phyloP scores from a whole-genome alignment of 768 basidiomycete species.

The Butyriboletus loyo region DNA sequence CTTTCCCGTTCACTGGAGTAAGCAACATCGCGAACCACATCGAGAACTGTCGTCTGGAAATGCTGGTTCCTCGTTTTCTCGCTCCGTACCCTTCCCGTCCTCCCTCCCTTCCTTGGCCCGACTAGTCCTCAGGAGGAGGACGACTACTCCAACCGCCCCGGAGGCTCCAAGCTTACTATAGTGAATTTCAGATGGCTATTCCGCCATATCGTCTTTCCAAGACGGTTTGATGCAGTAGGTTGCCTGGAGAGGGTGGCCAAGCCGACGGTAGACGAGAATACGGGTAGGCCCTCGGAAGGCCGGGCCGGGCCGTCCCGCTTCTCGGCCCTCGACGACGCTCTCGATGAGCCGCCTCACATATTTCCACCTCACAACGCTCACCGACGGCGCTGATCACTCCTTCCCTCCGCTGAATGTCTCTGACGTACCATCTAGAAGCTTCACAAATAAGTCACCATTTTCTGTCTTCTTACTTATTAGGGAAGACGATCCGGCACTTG shows the following conservation, averaged over 20 bases:
- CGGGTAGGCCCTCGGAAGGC: background rate
- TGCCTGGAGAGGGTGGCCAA: slow-evolving; percentile 3
- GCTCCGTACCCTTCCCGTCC: background rate
- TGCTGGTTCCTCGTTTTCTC: slow-evolving; percentile 6
- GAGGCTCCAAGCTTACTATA: slow-evolving; percentile 32
- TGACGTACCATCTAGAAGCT: slow-evolving; percentile 10
- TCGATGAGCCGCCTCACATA: slow-evolving; percentile 1
- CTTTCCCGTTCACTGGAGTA: background rate
- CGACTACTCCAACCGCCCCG: slow-evolving; percentile 27
- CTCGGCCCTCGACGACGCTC: slow-evolving; percentile 1
- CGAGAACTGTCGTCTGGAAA: slow-evolving; percentile 10
- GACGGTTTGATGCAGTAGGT: background rate
- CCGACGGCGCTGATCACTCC: slow-evolving; percentile 7
- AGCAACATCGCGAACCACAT: background rate
- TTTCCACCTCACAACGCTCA: background rate
- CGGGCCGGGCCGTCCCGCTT: background rate
- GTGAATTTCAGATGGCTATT: slow-evolving; percentile 45
- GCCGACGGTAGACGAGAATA: background rate
- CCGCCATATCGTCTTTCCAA: slow-evolving; percentile 31
- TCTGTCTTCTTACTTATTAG: slow-evolving; percentile 11
- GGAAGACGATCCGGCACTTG: slow-evolving; percentile 2
- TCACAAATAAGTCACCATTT: slow-evolving; percentile 8
- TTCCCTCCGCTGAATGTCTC: slow-evolving; percentile 10
- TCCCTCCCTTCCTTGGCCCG: too few species aligned
- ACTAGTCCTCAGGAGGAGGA: slow-evolving; percentile 5